Conservation (phyloP, 169 alveolate genomes). For the Cryptosporidium viatorum region DNA sequence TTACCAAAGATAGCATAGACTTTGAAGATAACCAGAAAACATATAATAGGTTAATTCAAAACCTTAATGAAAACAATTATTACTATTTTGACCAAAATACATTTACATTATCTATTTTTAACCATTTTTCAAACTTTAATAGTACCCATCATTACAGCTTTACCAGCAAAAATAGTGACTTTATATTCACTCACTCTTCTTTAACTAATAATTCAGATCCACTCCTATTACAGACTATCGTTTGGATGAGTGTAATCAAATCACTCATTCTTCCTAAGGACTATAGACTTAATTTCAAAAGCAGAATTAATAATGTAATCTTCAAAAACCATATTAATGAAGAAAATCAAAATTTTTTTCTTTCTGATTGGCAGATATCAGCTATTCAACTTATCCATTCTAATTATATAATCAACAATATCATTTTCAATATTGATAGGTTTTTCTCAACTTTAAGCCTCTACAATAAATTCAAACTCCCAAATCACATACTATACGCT, state of each 20-base stretch:
- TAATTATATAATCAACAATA: background rate
- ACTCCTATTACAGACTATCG: background rate
- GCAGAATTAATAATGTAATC: conserved; percentile 21
- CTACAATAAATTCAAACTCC: conserved; percentile 22
- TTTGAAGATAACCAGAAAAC: background rate
- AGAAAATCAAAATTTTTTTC: background rate
- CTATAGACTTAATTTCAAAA: conserved; percentile 18
- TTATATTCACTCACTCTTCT: background rate
- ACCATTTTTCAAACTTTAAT: background rate
- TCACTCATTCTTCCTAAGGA: background rate
- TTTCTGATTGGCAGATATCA: conserved; percentile 49
- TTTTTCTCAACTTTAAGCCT: background rate
- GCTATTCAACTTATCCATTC: conserved; percentile 14
- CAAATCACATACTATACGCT: conserved; percentile 8
- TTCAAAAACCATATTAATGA: conserved; percentile 5
- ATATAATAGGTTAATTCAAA: conserved; percentile 1
- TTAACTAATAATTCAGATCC: background rate
- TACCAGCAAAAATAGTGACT: background rate
- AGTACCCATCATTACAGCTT: background rate
- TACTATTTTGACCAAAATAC: background rate
- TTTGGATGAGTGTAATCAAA: conserved; percentile 10
- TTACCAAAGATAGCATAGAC: conserved; percentile 5
- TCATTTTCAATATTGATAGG: background rate
- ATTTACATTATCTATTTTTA: background rate
- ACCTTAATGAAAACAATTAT: conserved; percentile 20